Evolutionary conservation across 768 basidiomycete species (phyloP), one percentile per base, ranked within the genome.

Genomic region (Exsudoporus frostii): DNA sequence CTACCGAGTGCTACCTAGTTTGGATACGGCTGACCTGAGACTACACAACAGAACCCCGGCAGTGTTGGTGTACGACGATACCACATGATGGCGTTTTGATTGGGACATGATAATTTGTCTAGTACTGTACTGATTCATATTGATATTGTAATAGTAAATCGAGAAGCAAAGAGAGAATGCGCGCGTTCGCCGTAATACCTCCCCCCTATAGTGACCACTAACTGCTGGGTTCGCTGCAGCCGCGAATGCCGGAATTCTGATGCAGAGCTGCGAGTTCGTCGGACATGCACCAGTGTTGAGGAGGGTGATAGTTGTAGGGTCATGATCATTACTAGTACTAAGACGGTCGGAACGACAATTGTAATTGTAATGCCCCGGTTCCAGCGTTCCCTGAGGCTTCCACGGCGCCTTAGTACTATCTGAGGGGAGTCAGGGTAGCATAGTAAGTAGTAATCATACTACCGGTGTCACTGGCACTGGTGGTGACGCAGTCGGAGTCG

Each of bases 1-100:
- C 7, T 27, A 11, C 19, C 30, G 11, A 15, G 14, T 25, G 5
- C 3, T 19, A 8, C 19, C 9, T 19, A 2, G 22, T 38, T 24
- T 25, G 42, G 22, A n/a, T 36, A 4, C 1, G 34, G 27, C 54
- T 49, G 40, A 58, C 41, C n/a, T n/a, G 19, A 24, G 24, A 15
- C 33, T 19, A 29, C 20, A 19, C 20, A 4, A 46, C 15, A 69
- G 68, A 30, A 60, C 69, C 7, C 69, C 69, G 3, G 69, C 69
- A 1, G 52, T 64, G 34, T 42, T 69, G 45, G 65, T 71, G 52
- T 69, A 69, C 11, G 67, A 65, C 29, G 69, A 71, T 25, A 17
- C 15, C 0, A 45, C 37, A 11, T 62, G 46, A 54, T 15, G 24
- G 24, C 4, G 27, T 29, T 42, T 24, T 10, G 5, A n/a, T 25